These are phyloP conservation scores for Fomitopsis palustris DNA, from an alignment of 1,284 basidiomycete species.

Conservation along the genomic window DNA sequence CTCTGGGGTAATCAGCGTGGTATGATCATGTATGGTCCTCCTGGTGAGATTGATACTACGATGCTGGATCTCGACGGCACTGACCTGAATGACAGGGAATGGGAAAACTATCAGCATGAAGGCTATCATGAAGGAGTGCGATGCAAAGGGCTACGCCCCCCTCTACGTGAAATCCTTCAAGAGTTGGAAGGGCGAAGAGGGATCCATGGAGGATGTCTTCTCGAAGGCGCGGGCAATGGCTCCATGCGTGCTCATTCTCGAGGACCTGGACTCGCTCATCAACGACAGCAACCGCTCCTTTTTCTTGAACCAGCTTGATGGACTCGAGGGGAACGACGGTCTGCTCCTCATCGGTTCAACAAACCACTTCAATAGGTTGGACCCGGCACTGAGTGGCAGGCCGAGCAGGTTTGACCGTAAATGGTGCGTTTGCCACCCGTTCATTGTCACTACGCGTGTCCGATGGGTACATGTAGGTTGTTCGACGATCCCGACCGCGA, in stretches of 20 bases:
- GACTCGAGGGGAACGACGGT: constrained; percentile 72
- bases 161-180: constrained; percentile 79
- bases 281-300: constrained; percentile 74
- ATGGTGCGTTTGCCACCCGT: constrained; percentile 49
- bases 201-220: constrained; percentile 61
- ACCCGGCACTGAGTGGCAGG: constrained; percentile 69
- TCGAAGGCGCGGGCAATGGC: constrained; percentile 61
- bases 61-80: neutral
- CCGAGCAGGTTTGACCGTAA: constrained; percentile 85
- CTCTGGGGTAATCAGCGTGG: constrained; percentile 49
- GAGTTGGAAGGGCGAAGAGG: constrained; percentile 64
- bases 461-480: constrained; percentile 32
- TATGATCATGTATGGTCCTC: constrained; percentile 69
- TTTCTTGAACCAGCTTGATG: constrained; percentile 83
- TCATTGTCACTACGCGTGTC: neutral
- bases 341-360: constrained; percentile 78
- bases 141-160: constrained; percentile 54
- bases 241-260: constrained; percentile 74
- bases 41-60: constrained; percentile 38
- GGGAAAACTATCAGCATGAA: constrained; percentile 85
- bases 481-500: constrained; percentile 64
- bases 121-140: constrained; percentile 66
- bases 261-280: constrained; percentile 81
- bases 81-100: constrained; percentile 49
- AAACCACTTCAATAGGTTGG: constrained; percentile 78